Conservation (phyloP, 345 rosid species). For the Turritis glabra region DNA sequence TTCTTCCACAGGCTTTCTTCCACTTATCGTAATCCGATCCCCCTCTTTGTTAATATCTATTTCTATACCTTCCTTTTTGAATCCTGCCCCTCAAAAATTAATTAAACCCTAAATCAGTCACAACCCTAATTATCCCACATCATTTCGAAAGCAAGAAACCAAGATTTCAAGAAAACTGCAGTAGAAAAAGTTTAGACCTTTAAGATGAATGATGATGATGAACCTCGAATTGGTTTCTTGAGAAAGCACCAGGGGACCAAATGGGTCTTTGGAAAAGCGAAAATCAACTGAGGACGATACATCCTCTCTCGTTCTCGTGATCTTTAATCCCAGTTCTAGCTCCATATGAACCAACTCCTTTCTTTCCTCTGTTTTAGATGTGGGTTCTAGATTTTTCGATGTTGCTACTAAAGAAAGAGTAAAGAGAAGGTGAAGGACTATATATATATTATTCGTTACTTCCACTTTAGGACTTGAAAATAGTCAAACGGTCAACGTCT, state of each 20-base stretch:
- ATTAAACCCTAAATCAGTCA: conserved; percentile 9
- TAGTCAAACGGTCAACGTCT: conserved; percentile 26
- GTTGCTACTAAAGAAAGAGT: conserved; percentile 35
- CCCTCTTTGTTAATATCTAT: conserved; percentile 77
- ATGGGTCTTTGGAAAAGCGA: conserved; percentile 50
- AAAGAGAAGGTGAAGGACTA: conserved; percentile 37
- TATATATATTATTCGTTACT: conserved; percentile 80
- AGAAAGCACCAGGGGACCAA: conserved; percentile 62
- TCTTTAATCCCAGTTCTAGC: conserved; percentile 78
- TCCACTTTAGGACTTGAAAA: conserved; percentile 28
- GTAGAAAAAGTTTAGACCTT: conserved; percentile 49
- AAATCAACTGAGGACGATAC: conserved; percentile 52
- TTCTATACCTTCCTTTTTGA: conserved; percentile 54
- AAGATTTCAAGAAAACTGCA: background rate
- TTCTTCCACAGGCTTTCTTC: conserved; percentile 71
- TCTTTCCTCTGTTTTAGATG: background rate
- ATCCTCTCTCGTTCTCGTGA: conserved; percentile 68
- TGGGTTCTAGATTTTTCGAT: background rate
- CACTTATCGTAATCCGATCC: conserved; percentile 48
- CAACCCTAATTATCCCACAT: background rate
- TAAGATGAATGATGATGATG: conserved; percentile 68
- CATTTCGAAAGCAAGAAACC: background rate
- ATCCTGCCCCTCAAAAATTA: conserved; percentile 49
- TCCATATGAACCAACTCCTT: conserved; percentile 60
- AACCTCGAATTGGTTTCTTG: conserved; percentile 70